phyloP scores from a whole-genome alignment of 371 early-diverging fungal species.

The Mortierella sp. region DNA sequence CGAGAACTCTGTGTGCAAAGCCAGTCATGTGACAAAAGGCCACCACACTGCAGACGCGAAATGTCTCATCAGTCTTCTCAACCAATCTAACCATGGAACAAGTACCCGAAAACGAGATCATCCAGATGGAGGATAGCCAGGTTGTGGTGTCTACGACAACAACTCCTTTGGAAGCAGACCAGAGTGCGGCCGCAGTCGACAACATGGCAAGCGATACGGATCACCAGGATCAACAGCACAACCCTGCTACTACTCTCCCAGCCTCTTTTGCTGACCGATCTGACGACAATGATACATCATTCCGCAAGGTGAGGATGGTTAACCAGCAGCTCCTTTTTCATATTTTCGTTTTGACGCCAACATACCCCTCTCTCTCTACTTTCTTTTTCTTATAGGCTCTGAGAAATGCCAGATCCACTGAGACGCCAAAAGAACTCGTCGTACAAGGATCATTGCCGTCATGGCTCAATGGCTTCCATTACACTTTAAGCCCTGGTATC shows the following conservation, averaged over 20 bases:
- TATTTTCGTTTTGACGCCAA: too few relatives aligned
- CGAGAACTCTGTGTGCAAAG: too few relatives aligned
- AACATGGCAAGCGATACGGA: slow-evolving; percentile 2
- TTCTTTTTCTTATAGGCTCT: too few relatives aligned
- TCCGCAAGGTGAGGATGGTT: slow-evolving; percentile 36
- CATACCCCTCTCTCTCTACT: too few relatives aligned
- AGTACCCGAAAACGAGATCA: slow-evolving; percentile 65
- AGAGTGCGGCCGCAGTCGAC: background rate
- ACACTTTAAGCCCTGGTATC: slow-evolving; percentile 72
- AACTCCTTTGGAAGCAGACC: slow-evolving; percentile 13
- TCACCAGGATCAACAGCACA: background rate
- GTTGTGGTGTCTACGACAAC: slow-evolving; percentile 18
- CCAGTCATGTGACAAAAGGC: too few relatives aligned
- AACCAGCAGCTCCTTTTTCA: too few relatives aligned
- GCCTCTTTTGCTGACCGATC: slow-evolving; percentile 24
- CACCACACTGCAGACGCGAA: too few relatives aligned
- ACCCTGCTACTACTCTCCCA: background rate
- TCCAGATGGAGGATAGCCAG: slow-evolving; percentile 56
- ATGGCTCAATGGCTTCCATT: slow-evolving; percentile 72
- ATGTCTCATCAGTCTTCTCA: background rate
- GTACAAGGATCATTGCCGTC: slow-evolving; percentile 69
- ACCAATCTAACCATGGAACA: slow-evolving; percentile 26
- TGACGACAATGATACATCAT: slow-evolving; percentile 32
- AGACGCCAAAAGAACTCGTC: slow-evolving; percentile 51
- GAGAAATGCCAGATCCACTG: slow-evolving; percentile 43